Evolutionary conservation across 495 filamentous ascomycete species (phyloP), one percentile per base, ranked within the genome.

Genomic region (Penicillium manginii): DNA sequence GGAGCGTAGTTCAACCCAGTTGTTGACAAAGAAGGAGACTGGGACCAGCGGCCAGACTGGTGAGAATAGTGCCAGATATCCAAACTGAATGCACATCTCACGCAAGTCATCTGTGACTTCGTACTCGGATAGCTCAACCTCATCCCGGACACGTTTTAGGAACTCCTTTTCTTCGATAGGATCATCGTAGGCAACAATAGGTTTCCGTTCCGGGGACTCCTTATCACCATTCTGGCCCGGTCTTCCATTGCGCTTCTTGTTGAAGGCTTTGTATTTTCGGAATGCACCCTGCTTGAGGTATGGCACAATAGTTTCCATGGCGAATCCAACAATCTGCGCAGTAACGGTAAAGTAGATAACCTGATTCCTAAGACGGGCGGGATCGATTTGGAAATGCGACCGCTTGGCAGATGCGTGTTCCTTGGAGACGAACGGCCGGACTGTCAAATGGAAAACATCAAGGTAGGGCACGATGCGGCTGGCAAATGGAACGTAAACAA

Each of bases 291-390:
- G 89, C 72, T 96, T 96, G 18, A 91, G 70, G 64, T 88, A 90
- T 0, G 94, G 94, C 22, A 97, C 87, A 46, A 97, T 81, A 15
- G 91, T 85, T 68, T 98, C 96, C 72, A 93, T 84, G 23, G 83
- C 89, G 19, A 96, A 86, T 57, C 89, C 91, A 57, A 98, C 91
- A 43, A 93, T 86, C 68, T 98, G 94, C 0, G 93, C 94, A 1
- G 94, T 98, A 12, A 98, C 92, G 0, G 94, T 93, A 69, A 97
- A 96, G 72, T 98, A 98, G 64, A 98, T 90, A 55, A 98, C 90
- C 72, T 98, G 96, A 51, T 96, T 93, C 50, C 85, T 88, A 7
- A 98, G 82, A 23, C 94, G 81, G 60, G 85, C 81, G 0, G 93
- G 91, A 68, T 98, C 91, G 69, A 98, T 91, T 37, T 84, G 76